These are phyloP conservation scores for Cercospora beticola DNA, from an alignment of 2,329 filamentous ascomycete species.

Conservation along the genomic window DNA sequence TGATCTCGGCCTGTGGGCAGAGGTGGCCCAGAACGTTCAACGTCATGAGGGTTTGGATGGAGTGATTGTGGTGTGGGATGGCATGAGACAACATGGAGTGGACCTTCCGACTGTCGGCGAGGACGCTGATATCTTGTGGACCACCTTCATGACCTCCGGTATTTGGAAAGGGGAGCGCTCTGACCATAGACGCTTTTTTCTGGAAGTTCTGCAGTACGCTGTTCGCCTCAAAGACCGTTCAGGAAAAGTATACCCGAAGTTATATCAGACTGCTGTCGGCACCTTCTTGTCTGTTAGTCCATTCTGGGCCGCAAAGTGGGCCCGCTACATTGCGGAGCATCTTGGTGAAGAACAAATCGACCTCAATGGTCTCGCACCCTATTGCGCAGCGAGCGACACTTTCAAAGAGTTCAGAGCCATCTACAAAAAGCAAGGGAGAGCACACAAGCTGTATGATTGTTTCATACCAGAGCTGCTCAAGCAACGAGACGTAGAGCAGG, in stretches of 20 bases:
- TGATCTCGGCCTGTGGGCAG: slow-evolving; percentile 43
- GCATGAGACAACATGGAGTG: slow-evolving; percentile 39
- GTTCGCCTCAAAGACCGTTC: slow-evolving; percentile 5
- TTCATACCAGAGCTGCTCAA: slow-evolving; percentile 41
- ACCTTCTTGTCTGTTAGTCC: slow-evolving; percentile 38
- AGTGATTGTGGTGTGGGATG: slow-evolving; percentile 46
- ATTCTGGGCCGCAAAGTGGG: slow-evolving; percentile 32
- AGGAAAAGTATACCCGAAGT: background rate
- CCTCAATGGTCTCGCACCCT: slow-evolving; percentile 24
- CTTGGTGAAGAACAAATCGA: slow-evolving; percentile 36
- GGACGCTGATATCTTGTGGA: slow-evolving; percentile 49
- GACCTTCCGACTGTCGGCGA: slow-evolving; percentile 42
- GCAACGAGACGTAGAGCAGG: slow-evolving; percentile 29
- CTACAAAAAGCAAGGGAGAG: slow-evolving; percentile 38
- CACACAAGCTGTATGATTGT: slow-evolving; percentile 45
- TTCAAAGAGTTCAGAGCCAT: slow-evolving; percentile 36
- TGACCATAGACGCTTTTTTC: background rate
- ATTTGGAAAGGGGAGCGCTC: slow-evolving; percentile 15
- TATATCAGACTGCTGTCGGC: slow-evolving; percentile 36
- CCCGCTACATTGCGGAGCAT: slow-evolving; percentile 38
- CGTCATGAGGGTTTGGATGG: slow-evolving; percentile 45
- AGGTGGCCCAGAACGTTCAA: slow-evolving; percentile 43
- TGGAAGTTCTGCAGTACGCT: slow-evolving; percentile 10
- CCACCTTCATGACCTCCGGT: slow-evolving; percentile 44
- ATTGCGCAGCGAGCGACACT: slow-evolving; percentile 23